Evolutionary conservation across 257 asterid genomes (phyloP).

Genomic region (Solanum clarkiae): DNA sequence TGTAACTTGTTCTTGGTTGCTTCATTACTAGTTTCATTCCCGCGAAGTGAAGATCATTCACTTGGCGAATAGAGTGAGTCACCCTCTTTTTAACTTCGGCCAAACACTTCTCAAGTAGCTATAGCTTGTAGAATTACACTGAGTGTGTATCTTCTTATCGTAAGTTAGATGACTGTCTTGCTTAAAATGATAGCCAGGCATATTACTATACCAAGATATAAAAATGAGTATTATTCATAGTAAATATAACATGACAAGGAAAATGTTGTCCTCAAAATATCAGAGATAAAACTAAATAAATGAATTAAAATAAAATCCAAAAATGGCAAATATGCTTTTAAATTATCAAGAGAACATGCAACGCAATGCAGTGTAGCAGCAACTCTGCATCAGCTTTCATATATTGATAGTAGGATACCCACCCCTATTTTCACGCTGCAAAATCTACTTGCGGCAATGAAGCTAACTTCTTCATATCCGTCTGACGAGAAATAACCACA

Average conservation of each 20-base stretch:
- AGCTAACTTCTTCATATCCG: neutral
- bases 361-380: neutral
- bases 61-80: neutral
- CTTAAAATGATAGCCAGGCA: neutral
- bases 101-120: too few species aligned
- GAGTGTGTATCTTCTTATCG: neutral
- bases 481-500: neutral
- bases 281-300: neutral
- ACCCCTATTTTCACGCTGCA: neutral
- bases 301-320: neutral
- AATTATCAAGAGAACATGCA: neutral
- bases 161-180: neutral
- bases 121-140: neutral
- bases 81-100: too few species aligned
- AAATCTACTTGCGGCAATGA: neutral
- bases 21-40: neutral
- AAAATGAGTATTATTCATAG: neutral
- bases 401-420: neutral
- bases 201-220: neutral
- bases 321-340: neutral
- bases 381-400: neutral
- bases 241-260: neutral
- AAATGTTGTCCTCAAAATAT: neutral
- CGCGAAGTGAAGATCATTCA: too few species aligned
- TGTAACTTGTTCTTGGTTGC: neutral